Evolutionary conservation across 2,329 filamentous ascomycete species (phyloP).

Genomic region (Parafenestella ontariensis): DNA sequence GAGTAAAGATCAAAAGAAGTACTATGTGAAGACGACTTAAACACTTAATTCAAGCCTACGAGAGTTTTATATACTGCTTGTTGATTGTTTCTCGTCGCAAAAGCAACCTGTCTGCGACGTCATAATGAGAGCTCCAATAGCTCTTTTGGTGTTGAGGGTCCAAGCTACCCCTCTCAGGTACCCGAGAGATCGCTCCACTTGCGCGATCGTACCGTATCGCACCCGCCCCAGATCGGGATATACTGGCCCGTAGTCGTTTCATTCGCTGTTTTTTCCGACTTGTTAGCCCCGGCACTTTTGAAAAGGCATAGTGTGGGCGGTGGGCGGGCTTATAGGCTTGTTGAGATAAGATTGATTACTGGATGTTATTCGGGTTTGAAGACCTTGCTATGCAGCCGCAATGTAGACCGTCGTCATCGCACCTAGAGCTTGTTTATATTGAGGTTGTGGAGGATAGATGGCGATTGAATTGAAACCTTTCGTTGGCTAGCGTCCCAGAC

Average conservation of each 20-base stretch:
- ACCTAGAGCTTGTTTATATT: background rate
- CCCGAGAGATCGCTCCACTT: background rate
- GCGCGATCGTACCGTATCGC: no score
- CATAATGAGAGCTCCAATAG: slow-evolving; percentile 25
- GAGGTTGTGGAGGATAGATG: background rate
- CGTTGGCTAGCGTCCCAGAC: no score
- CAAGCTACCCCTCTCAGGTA: background rate
- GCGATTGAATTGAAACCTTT: background rate
- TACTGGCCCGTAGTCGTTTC: background rate
- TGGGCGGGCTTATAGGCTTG: no score
- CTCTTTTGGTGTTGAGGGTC: slow-evolving; percentile 9
- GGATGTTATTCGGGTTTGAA: no score
- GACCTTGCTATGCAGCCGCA: background rate
- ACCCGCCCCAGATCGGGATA: background rate
- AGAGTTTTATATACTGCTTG: background rate
- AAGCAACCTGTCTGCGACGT: slow-evolving; percentile 11
- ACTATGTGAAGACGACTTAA: background rate
- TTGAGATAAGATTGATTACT: no score
- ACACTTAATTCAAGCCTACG: background rate
- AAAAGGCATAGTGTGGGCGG: no score
- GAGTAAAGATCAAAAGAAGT: background rate
- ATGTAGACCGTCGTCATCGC: background rate
- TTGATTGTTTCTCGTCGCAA: slow-evolving; percentile 4
- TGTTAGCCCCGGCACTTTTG: no score
- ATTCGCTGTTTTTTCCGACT: no score